Evolutionary conservation across 805 yeast genomes (phyloP).

Genomic region (Ogataea naganishii): DNA sequence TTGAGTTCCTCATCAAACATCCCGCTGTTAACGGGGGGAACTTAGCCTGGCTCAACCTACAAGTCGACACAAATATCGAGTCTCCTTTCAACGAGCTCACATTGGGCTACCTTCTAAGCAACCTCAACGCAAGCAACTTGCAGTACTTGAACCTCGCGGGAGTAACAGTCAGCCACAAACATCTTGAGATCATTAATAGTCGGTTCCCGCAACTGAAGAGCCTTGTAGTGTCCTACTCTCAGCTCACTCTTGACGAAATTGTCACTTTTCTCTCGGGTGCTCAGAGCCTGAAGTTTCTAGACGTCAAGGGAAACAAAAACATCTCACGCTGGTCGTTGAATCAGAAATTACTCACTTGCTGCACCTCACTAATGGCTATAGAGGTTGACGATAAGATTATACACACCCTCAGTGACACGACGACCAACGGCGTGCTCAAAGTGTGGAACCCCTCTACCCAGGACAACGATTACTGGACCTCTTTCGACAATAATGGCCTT

Average conservation of each 20-base stretch:
- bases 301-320: conserved; percentile 54
- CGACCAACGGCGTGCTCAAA: conserved; percentile 22
- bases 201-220: conserved; percentile 33
- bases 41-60: conserved; percentile 43
- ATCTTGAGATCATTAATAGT: conserved; percentile 28
- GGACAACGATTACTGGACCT: conserved; percentile 34
- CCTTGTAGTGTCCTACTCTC: conserved; percentile 31
- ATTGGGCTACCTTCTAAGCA: conserved; percentile 32
- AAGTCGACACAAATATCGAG: conserved; percentile 44
- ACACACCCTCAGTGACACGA: conserved; percentile 33
- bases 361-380: conserved; percentile 45
- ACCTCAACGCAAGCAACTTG: conserved; percentile 34
- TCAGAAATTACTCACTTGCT: conserved; percentile 33
- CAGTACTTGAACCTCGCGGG: conserved; percentile 45
- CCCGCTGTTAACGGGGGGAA: conserved; percentile 43
- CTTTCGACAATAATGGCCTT: conserved; percentile 39
- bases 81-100: conserved; percentile 39
- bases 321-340: conserved; percentile 52
- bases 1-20: conserved; percentile 62
- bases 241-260: conserved; percentile 29
- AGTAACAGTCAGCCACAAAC: conserved; percentile 33
- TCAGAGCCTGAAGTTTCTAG: conserved; percentile 45
- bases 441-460: conserved; percentile 12
- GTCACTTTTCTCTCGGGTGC: conserved; percentile 23
- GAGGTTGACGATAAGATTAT: conserved; percentile 58